These are phyloP conservation scores for Vaccinium vitisidaea DNA, from an alignment of 148 eudicot species.

Conservation along the genomic window DNA sequence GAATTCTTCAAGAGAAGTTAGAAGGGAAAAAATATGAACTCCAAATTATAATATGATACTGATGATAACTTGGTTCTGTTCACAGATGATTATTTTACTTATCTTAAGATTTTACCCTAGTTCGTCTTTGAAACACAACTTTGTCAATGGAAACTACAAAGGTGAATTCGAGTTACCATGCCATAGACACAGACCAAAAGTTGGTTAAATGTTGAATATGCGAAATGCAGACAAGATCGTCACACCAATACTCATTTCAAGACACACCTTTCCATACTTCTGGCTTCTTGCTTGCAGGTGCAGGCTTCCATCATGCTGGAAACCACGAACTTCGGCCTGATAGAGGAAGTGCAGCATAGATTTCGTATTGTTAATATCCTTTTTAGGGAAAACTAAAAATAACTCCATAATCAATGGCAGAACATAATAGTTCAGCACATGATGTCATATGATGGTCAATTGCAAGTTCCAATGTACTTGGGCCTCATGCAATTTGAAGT, in stretches of 20 bases:
- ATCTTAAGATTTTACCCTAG: neutral
- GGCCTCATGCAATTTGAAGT: neutral
- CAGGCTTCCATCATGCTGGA: slow-evolving; percentile 81
- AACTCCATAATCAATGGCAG: neutral
- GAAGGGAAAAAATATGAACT: neutral
- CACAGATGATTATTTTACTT: neutral
- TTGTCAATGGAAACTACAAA: neutral
- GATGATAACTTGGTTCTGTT: neutral
- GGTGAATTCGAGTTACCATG: neutral
- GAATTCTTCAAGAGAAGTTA: neutral
- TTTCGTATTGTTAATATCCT: neutral
- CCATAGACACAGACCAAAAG: slow-evolving; percentile 4
- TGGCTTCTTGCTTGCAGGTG: slow-evolving; percentile 96
- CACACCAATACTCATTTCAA: neutral
- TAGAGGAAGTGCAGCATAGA: neutral
- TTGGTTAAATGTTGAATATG: neutral
- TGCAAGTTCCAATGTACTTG: neutral
- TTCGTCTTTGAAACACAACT: neutral
- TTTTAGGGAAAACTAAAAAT: neutral
- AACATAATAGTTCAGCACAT: slow-evolving; percentile 1
- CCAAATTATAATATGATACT: neutral
- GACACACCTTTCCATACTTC: slow-evolving; percentile 89
- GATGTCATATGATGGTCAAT: neutral
- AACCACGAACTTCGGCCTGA: slow-evolving; percentile 90
- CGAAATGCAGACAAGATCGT: neutral